Evolutionary conservation across 2,329 filamentous ascomycete genomes (phyloP).

Genomic region (Tolypocladium album): DNA sequence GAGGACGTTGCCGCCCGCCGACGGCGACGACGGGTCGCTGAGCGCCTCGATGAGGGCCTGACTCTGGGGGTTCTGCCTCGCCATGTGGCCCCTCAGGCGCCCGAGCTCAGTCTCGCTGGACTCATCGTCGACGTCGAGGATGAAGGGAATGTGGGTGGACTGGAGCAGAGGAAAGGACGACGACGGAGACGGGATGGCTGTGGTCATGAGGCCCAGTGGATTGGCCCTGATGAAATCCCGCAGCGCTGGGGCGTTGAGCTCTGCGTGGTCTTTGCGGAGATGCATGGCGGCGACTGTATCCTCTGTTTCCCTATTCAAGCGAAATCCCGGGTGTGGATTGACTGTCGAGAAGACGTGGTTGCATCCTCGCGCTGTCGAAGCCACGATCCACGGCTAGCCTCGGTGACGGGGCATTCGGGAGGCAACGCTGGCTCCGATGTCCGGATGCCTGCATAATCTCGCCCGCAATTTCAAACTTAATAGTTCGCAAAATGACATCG

Average conservation of each 20-base stretch:
- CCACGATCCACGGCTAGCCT: not conserved
- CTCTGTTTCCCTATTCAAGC: not conserved
- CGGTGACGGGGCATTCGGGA: not conserved
- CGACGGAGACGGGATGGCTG: slow-evolving; percentile 39
- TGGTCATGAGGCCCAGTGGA: slow-evolving; percentile 52
- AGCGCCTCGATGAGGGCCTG: slow-evolving; percentile 46
- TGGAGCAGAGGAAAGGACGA: slow-evolving; percentile 38
- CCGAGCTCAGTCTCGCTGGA: slow-evolving; percentile 24
- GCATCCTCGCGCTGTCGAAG: not conserved
- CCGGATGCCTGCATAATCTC: not conserved
- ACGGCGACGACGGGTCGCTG: not conserved
- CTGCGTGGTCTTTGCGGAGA: slow-evolving; percentile 41
- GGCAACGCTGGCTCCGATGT: not conserved
- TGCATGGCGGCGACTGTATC: slow-evolving; percentile 34
- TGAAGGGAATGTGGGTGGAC: slow-evolving; percentile 48
- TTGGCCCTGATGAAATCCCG: slow-evolving; percentile 46
- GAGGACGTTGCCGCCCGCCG: slow-evolving; percentile 13
- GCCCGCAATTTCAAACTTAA: not conserved
- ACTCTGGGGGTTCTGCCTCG: slow-evolving; percentile 50
- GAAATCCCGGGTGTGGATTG: not conserved
- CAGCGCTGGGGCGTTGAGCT: slow-evolving; percentile 35
- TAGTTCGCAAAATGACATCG: not conserved
- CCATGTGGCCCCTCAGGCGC: slow-evolving; percentile 48
- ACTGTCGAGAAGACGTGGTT: not conserved
- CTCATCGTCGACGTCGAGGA: slow-evolving; percentile 39